A percentile compares a stretch with the other conserved stretches of the same genome.
phyloP scores from a whole-genome alignment of 2,329 filamentous ascomycete species.

The Macrophomina pseudophaseolina region DNA sequence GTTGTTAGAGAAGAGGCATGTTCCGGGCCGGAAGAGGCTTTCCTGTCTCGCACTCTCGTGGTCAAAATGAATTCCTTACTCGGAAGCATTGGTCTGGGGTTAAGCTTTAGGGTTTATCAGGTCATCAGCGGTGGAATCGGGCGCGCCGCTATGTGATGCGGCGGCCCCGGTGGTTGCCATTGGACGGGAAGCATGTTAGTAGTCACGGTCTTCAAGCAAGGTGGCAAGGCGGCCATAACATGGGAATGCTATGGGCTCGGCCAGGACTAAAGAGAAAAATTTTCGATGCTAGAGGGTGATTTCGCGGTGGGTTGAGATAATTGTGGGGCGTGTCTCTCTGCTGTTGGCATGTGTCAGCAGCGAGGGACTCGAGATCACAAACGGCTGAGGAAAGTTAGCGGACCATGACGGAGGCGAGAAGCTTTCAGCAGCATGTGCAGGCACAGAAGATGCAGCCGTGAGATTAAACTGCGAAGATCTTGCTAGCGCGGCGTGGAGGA shows the following conservation, averaged over 20 bases:
- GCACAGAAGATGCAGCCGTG: constrained; percentile 5
- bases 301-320: not conserved
- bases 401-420: not conserved
- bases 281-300: not conserved
- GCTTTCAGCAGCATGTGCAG: not conserved
- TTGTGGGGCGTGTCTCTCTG: not conserved
- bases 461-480: constrained; percentile 14
- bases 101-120: not conserved
- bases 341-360: not conserved
- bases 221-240: not conserved
- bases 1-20: not conserved
- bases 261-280: not conserved
- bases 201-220: not conserved
- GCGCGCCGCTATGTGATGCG: not conserved
- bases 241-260: not conserved
- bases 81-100: not conserved
- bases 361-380: not conserved
- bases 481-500: constrained; percentile 12
- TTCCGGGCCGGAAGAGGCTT: not conserved
- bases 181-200: not conserved
- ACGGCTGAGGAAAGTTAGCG: not conserved
- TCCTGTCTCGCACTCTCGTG: not conserved
- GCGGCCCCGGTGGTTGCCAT: not conserved
- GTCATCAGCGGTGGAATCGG: not conserved
- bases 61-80: not conserved